Evolutionary conservation across 257 asterid species (phyloP).

Genomic region (Solanum etuberosum): DNA sequence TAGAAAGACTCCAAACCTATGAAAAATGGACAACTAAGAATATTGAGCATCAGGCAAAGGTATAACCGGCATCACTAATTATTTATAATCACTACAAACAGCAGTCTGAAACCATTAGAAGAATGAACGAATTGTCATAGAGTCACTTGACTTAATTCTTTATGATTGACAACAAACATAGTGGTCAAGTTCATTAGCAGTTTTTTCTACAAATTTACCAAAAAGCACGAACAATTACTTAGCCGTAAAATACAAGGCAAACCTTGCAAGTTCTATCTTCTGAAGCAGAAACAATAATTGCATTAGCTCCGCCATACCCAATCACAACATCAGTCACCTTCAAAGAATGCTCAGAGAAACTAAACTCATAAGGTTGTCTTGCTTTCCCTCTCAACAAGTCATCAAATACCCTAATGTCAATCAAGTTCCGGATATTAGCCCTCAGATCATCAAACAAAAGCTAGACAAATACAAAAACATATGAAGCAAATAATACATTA

Average conservation of each 20-base stretch:
- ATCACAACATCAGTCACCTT: constrained; percentile 67
- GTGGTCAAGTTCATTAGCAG: background rate
- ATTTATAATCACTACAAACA: background rate
- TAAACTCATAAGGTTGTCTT: constrained; percentile 51
- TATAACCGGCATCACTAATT: background rate
- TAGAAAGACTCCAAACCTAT: constrained; percentile 86
- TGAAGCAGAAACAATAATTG: constrained; percentile 74
- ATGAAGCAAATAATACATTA: constrained; percentile 31
- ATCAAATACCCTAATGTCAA: constrained; percentile 62
- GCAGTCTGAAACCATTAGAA: background rate
- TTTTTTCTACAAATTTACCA: background rate
- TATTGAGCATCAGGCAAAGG: background rate
- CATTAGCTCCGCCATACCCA: constrained; percentile 71
- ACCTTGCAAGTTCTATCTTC: constrained; percentile 99
- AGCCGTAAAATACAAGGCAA: background rate
- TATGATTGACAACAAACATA: background rate
- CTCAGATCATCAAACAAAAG: background rate
- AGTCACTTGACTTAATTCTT: background rate
- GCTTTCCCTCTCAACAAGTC: constrained; percentile 44
- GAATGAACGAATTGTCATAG: background rate
- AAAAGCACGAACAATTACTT: background rate
- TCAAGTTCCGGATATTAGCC: background rate
- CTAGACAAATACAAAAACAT: background rate
- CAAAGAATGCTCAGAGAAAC: constrained; percentile 69
- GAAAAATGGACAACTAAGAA: background rate